Evolutionary conservation across 2,329 filamentous ascomycete species (phyloP), one percentile per base, ranked within the genome.

Genomic region (Nemania sp.): DNA sequence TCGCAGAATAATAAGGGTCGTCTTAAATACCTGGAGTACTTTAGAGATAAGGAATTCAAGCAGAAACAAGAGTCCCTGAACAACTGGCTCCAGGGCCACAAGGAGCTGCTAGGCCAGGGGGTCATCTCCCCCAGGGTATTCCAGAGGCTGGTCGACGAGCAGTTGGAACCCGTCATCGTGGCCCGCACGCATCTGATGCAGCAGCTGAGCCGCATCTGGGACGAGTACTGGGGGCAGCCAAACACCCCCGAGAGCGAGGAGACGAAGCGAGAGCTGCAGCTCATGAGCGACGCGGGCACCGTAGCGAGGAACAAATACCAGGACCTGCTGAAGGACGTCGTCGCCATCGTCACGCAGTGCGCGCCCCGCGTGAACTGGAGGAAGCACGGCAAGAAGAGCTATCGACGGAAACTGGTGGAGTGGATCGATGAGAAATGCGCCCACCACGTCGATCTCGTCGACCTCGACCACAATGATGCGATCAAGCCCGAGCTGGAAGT

Each of bases 281-380:
- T 6, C 12, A 18, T 32, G 21, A 32, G 29, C n/a, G 50, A 65
- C 3, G 10, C 15, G 17, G 49, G 29, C 4, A 29, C 18, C 2
- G 13, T 3, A 12, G 35, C 53, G 0, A 55, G 18, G 25, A 13
- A 47, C 32, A 57, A 45, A 5, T 57, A 58, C n/a, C 45, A 65
- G 13, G n/a, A 13, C 0, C 11, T 61, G 32, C 13, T 63, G 15
- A 46, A 13, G 47, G 57, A 13, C n/a, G 37, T 62, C n/a, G 10
- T 45, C n/a, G 15, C 10, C 4, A 7, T 45, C 18, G 18, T 53
- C 7, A n/a, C 12, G 34, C 17, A 9, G 7, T 47, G 20, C 12
- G 35, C 49, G 9, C 4, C 34, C 21, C 45, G 39, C 11, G 55
- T 65, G 5, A 15, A 63, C 11, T 65, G 63, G 60, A 52, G 10